Percentiles rank a stretch among this genome's conserved stretches.
These are phyloP conservation scores for Cutaneotrichosporon spelunceum DNA, from an alignment of 1,284 basidiomycete species.

Conservation along the genomic window DNA sequence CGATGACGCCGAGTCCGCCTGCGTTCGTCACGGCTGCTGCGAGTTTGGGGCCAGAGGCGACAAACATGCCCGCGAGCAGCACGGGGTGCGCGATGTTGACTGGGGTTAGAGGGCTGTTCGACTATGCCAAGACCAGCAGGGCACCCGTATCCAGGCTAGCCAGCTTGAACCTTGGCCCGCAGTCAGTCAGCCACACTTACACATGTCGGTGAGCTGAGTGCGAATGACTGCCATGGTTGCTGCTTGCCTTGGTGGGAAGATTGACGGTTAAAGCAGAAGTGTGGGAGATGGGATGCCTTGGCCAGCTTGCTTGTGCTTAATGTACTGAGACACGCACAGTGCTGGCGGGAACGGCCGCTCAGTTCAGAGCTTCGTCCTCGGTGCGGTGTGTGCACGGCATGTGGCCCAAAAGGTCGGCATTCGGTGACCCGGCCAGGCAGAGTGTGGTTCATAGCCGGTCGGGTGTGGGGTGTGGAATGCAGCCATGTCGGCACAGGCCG, in stretches of 20 bases:
- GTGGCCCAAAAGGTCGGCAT: not conserved
- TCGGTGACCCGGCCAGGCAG: not conserved
- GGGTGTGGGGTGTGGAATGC: not conserved
- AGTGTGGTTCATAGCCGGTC: not conserved
- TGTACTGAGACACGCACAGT: not conserved
- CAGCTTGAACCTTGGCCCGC: not conserved
- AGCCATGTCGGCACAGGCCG: not conserved
- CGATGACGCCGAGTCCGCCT: conserved; percentile 77
- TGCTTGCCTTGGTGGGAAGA: not conserved
- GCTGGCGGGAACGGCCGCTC: not conserved
- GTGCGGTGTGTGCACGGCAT: not conserved
- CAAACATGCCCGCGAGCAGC: conserved; percentile 78
- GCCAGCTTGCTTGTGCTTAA: not conserved
- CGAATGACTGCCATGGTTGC: conserved; percentile 15
- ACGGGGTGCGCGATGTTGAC: conserved; percentile 81
- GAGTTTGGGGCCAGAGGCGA: conserved; percentile 78
- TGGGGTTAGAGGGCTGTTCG: conserved; percentile 11
- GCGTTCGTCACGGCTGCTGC: conserved; percentile 72
- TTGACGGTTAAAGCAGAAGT: not conserved
- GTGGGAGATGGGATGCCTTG: not conserved
- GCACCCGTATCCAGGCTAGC: not conserved
- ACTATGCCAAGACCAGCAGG: not conserved
- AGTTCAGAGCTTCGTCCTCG: not conserved
- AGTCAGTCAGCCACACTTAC: conserved; percentile 2
- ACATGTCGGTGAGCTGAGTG: conserved; percentile 15